phyloP scores from a whole-genome alignment of 129 eudicot species.

The Artemisia argyi region DNA sequence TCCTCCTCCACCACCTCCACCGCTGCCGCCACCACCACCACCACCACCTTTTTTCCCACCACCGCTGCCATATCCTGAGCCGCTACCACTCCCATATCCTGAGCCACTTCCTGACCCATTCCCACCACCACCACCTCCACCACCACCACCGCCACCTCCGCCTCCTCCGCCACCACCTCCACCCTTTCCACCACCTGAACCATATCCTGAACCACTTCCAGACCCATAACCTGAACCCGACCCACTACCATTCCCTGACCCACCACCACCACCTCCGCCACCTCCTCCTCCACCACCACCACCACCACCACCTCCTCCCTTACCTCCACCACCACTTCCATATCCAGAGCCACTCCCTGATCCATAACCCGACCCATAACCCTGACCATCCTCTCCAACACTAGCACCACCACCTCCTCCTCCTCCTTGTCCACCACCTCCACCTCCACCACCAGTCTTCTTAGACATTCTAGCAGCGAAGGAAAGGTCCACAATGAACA shows the following conservation, averaged over 20 bases:
- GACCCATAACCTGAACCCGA: slow-evolving; percentile 61
- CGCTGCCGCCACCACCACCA: slow-evolving; percentile 19
- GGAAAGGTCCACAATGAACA: slow-evolving; percentile 52
- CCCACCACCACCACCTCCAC: slow-evolving; percentile 35
- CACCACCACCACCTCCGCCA: slow-evolving; percentile 49
- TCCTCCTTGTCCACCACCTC: slow-evolving; percentile 52
- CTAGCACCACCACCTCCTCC: slow-evolving; percentile 42
- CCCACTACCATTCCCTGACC: slow-evolving; percentile 48
- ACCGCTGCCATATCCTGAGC: slow-evolving; percentile 45
- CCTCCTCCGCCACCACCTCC: slow-evolving; percentile 46
- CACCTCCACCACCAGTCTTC: slow-evolving; percentile 34
- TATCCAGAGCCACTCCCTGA: slow-evolving; percentile 63
- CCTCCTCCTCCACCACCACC: slow-evolving; percentile 51
- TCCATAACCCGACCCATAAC: slow-evolving; percentile 44
- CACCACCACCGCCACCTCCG: slow-evolving; percentile 37
- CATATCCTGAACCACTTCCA: slow-evolving; percentile 53
- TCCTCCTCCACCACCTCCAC: slow-evolving; percentile 27
- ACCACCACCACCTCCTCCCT: slow-evolving; percentile 40
- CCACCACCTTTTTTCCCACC: slow-evolving; percentile 37
- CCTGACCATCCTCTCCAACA: slow-evolving; percentile 33
- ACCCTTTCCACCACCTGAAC: slow-evolving; percentile 43
- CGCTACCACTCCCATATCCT: slow-evolving; percentile 48
- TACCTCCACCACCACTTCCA: slow-evolving; percentile 44
- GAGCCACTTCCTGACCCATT: slow-evolving; percentile 49
- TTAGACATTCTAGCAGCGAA: slow-evolving; percentile 52